Evolutionary conservation across 495 filamentous ascomycete species (phyloP), one percentile per base, ranked within the genome.

Genomic region (Cryomyces minteri): DNA sequence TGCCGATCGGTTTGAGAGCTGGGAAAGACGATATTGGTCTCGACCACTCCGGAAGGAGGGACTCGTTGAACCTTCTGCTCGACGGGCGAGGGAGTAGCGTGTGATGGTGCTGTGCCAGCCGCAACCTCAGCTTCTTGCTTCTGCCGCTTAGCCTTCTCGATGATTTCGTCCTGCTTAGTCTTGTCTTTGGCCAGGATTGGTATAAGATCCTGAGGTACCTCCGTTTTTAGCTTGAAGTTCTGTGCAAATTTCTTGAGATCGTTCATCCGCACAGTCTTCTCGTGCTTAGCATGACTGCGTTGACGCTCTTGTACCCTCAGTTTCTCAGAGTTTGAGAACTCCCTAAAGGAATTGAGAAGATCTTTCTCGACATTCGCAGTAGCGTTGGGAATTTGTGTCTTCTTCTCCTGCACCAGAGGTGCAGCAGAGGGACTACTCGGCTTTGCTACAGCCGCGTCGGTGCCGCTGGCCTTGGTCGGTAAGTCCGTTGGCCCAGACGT

Each of bases 101-200:
- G 18, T 25, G 18, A 25, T 25, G 46, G 45, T 30, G 61, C 48
- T 42, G 71, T 63, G 44, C 55, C 47, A n/a, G 62, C 47, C 12
- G 74, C 64, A 51, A 82, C 77, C 43, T 77, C 72, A 29, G 70
- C 74, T 50, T 84, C 75, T 48, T 80, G 72, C 33, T 41, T 48
- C 54, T 56, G 49, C 30, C 54, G 50, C 28, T 54, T 48, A 4
- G 84, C 84, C 55, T 85, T 88, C 57, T 86, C 79, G 49, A 94
- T 78, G 50, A 99, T 96, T 58, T 82, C 74, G 51, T 84, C 74
- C 63, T 99, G 90, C 65, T 95, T 96, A 39, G 65, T 68, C 18
- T 82, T 83, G 58, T 99, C 90, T 58, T 96, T 99, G 18, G 90
- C 88, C 39, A 99, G 78, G 50, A 99, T 99, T 3, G 83, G 77